Evolutionary conservation across 768 basidiomycete species (phyloP).

Genomic region (Lactifluus pinguis): DNA sequence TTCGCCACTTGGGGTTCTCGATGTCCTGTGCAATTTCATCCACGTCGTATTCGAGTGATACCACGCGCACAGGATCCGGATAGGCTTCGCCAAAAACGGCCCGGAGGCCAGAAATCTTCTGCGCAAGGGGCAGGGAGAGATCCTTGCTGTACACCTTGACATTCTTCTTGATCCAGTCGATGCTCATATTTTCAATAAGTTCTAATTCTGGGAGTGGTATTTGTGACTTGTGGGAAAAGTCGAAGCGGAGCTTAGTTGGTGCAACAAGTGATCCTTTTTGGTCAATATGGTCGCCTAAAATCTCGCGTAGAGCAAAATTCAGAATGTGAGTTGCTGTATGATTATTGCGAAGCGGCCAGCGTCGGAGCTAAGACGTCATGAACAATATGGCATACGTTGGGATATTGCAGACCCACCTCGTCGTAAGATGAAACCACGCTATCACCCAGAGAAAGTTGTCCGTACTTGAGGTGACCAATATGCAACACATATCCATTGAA

Average conservation of each 20-base stretch:
- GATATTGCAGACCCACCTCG: conserved; percentile 45
- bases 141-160: conserved; percentile 87
- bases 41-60: conserved; percentile 79
- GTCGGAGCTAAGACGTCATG: conserved; percentile 50
- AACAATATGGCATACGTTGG: neutral
- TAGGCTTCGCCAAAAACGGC: conserved; percentile 98
- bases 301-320: conserved; percentile 86
- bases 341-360: conserved; percentile 95
- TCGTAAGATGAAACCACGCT: conserved; percentile 87
- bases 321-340: conserved; percentile 99
- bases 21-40: conserved; percentile 82
- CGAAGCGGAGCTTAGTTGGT: conserved; percentile 91
- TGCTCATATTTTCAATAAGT: conserved; percentile 75
- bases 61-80: conserved; percentile 94
- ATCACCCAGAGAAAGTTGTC: conserved; percentile 66
- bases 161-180: conserved; percentile 86
- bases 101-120: conserved; percentile 85
- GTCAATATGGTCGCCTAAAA: conserved; percentile 94
- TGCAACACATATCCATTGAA: conserved; percentile 96
- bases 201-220: conserved; percentile 67
- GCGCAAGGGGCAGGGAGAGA: conserved; percentile 63
- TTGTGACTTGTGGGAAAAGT: conserved; percentile 93
- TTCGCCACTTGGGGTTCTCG: conserved; percentile 83
- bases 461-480: conserved; percentile 85
- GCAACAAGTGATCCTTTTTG: conserved; percentile 98